Base-by-base conservation (phyloP, 108 stramenopile genomes). In the Skeletonema menzelii region DNA sequence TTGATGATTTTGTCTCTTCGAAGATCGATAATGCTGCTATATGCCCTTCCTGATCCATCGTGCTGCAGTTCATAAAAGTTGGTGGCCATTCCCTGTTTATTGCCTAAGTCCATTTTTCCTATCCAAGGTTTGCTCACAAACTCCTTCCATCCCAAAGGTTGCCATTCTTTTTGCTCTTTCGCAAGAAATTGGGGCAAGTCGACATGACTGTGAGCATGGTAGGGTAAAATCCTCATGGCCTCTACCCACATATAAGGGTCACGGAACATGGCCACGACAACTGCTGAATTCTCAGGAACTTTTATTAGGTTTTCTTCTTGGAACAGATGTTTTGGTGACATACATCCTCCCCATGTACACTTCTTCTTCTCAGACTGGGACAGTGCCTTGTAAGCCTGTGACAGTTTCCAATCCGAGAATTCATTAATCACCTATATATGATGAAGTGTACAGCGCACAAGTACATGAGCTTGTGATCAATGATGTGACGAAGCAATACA, bases 121-220 rank as follows among this genome's bases (percentile, higher is more conserved):
- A 69, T 82, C 82, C 82, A 82, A 26, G 82, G 76, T 28, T 77
- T 82, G 44, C 76, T 82, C 17, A 78, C 76, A 69, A 74, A 82
- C 14, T 66, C 46, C 17, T 73, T 77, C 82, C 82, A 78, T 15
- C n/a, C 65, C 38, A 82, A 42, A 4, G 59, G 8, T 27, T 5
- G n/a, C n/a, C n/a, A n/a, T n/a, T n/a, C n/a, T n/a, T n/a, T 19
- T 24, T 11, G 44, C 6, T 27, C 28, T 24, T 59, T 35, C 2
- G 4, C 11, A 22, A 7, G 11, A 30, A n/a, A 35, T 47, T 17
- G 59, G 34, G 37, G 4, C 63, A 63, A 19, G 56, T 63, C 35
- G 4, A 69, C 14, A 44, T 82, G 76, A 65, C 73, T 67, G 38
- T 67, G 76, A 38, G 82, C 64, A 59, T 82, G 82, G 27, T 77